Conservation (phyloP, 495 filamentous ascomycete genomes). For the Aspergillus cavernicola region DNA sequence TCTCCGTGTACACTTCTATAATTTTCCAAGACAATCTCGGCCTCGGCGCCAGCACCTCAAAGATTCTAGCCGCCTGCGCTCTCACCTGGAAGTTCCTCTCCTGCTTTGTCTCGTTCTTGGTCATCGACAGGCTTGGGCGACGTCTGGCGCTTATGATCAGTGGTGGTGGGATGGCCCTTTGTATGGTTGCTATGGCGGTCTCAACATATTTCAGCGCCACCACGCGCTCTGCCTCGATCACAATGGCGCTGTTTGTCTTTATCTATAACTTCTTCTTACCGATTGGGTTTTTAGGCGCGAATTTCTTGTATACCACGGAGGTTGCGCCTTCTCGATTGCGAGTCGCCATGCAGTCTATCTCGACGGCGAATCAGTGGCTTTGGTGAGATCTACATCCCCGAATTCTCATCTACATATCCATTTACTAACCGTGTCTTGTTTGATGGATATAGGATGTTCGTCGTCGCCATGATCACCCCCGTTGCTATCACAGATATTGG, state of each 20-base stretch:
- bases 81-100: constrained; percentile 46
- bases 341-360: constrained; percentile 44
- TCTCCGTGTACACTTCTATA: constrained; percentile 16
- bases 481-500: constrained; percentile 47
- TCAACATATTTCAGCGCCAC: constrained; percentile 34
- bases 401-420: neutral
- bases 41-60: constrained; percentile 14
- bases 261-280: constrained; percentile 51
- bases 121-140: constrained; percentile 25
- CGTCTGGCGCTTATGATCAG: constrained; percentile 30
- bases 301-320: constrained; percentile 50
- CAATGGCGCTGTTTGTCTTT: constrained; percentile 40
- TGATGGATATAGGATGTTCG: constrained; percentile 22
- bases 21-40: constrained; percentile 21
- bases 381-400: constrained; percentile 12
- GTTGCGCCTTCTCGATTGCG: constrained; percentile 44
- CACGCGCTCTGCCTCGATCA: constrained; percentile 32
- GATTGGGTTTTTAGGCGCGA: constrained; percentile 48
- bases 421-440: neutral
- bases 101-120: constrained; percentile 20
- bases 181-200: constrained; percentile 32
- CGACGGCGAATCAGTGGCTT: constrained; percentile 45
- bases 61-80: constrained; percentile 22
- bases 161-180: constrained; percentile 22
- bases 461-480: constrained; percentile 54